phyloP scores from a whole-genome alignment of 2,329 filamentous ascomycete species.

The Exophiala lecanii-corni region DNA sequence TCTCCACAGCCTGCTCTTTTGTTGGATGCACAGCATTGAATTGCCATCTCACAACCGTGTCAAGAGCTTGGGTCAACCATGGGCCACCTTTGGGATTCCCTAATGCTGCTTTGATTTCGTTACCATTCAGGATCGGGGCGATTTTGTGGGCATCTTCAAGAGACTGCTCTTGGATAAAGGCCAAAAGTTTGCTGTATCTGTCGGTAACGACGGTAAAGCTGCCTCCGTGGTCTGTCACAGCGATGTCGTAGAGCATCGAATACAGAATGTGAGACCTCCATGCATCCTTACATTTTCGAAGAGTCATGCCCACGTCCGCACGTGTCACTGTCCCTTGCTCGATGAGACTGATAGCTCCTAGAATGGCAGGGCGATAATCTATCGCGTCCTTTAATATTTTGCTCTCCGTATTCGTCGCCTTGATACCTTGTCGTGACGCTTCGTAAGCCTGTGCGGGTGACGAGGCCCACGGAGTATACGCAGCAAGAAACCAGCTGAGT shows the following conservation, averaged over 20 bases:
- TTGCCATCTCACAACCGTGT: slow-evolving; percentile 83
- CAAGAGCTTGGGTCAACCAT: slow-evolving; percentile 80
- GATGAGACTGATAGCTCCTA: slow-evolving; percentile 10
- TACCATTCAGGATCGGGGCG: slow-evolving; percentile 69
- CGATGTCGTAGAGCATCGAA: slow-evolving; percentile 20
- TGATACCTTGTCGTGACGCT: slow-evolving; percentile 27
- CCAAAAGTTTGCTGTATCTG: slow-evolving; percentile 51
- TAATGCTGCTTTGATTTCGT: slow-evolving; percentile 63
- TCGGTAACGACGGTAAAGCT: slow-evolving; percentile 18
- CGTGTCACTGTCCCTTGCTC: slow-evolving; percentile 17
- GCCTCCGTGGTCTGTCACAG: slow-evolving; percentile 1
- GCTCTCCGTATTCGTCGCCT: slow-evolving; percentile 27
- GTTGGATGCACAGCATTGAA: slow-evolving; percentile 57
- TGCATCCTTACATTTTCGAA: slow-evolving; percentile 23
- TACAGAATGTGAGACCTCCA: slow-evolving; percentile 25
- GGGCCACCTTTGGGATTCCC: slow-evolving; percentile 63
- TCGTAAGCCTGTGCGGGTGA: slow-evolving; percentile 18
- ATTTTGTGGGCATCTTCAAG: slow-evolving; percentile 45
- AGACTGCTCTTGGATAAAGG: slow-evolving; percentile 46
- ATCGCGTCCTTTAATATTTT: slow-evolving; percentile 27
- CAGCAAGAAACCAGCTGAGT: slow-evolving; percentile 26
- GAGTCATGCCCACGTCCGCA: slow-evolving; percentile 24
- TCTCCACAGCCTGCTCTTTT: slow-evolving; percentile 32
- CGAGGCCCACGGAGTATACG: slow-evolving; percentile 23
- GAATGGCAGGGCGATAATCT: slow-evolving; percentile 18